Conservation (phyloP, 768 basidiomycete species). For the Mycena leptocephala region DNA sequence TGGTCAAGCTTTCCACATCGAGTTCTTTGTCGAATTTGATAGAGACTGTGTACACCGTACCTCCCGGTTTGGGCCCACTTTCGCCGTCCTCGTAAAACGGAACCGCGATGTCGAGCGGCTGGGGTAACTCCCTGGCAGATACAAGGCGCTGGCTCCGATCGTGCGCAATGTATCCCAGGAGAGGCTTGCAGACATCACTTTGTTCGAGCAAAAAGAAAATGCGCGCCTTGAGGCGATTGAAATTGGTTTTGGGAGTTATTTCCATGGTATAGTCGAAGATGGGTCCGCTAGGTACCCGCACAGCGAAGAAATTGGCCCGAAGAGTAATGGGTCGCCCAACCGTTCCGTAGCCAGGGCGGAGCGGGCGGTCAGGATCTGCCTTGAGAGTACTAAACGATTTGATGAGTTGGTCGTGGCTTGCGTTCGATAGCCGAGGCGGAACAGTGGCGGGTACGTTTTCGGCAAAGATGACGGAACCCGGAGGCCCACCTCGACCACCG, state of each 20-base stretch:
- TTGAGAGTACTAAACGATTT: slow-evolving; percentile 53
- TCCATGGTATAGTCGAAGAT: slow-evolving; percentile 73
- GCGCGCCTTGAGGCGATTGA: slow-evolving; percentile 62
- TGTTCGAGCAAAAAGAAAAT: slow-evolving; percentile 72
- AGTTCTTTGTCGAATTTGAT: slow-evolving; percentile 61
- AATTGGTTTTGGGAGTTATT: slow-evolving; percentile 63
- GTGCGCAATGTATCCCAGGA: slow-evolving; percentile 66
- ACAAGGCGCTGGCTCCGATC: slow-evolving; percentile 65
- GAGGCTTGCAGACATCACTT: slow-evolving; percentile 51
- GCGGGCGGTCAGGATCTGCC: slow-evolving; percentile 56
- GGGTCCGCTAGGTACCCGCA: slow-evolving; percentile 62
- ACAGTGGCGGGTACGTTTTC: slow-evolving; percentile 53
- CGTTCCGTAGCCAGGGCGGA: slow-evolving; percentile 73
- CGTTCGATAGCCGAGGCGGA: slow-evolving; percentile 52
- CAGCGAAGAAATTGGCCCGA: slow-evolving; percentile 76
- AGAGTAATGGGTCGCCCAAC: slow-evolving; percentile 63
- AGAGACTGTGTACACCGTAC: slow-evolving; percentile 59
- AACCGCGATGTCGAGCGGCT: slow-evolving; percentile 59
- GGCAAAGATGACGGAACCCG: slow-evolving; percentile 56
- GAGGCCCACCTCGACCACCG: slow-evolving; percentile 41
- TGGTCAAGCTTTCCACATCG: slow-evolving; percentile 48
- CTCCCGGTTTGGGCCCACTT: slow-evolving; percentile 49
- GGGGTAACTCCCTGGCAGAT: slow-evolving; percentile 60
- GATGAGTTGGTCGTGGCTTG: slow-evolving; percentile 56
- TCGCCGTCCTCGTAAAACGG: slow-evolving; percentile 62